Conservation (phyloP, 2,329 filamentous ascomycete species). For the Aspergillus brunneoviolaceus region DNA sequence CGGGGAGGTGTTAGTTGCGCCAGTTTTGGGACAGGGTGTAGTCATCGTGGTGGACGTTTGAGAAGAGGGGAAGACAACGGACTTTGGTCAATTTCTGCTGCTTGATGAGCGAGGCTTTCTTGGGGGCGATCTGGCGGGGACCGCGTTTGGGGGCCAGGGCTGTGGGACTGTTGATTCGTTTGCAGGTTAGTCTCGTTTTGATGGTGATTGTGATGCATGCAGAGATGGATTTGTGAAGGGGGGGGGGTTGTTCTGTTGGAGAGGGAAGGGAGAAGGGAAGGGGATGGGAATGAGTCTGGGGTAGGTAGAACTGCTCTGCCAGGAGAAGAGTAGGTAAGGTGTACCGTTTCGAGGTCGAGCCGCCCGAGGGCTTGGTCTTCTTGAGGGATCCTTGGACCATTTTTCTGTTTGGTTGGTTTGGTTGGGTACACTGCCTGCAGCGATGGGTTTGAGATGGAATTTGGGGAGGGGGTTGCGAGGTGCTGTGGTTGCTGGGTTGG, state of each 20-base stretch:
- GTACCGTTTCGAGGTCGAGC: constrained; percentile 38
- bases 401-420: not conserved
- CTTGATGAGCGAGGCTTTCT: constrained; percentile 60
- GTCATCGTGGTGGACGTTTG: too few relatives aligned
- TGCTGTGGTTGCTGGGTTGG: not conserved
- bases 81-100: constrained; percentile 65
- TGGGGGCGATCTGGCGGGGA: constrained; percentile 63
- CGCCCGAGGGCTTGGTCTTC: constrained; percentile 39
- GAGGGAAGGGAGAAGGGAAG: too few relatives aligned
- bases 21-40: not conserved
- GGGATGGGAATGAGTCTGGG: too few relatives aligned
- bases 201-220: too few relatives aligned
- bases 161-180: constrained; percentile 16
- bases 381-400: constrained; percentile 40
- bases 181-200: not conserved
- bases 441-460: not conserved
- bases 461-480: not conserved
- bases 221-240: too few relatives aligned
- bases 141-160: constrained; percentile 57
- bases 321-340: constrained; percentile 8
- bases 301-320: not conserved
- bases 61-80: not conserved
- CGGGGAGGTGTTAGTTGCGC: not conserved
- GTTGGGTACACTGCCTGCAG: constrained; percentile 14
- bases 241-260: too few relatives aligned